phyloP scores from a whole-genome alignment of 139 green algal species.

The Edaphochlamys debaryana region DNA sequence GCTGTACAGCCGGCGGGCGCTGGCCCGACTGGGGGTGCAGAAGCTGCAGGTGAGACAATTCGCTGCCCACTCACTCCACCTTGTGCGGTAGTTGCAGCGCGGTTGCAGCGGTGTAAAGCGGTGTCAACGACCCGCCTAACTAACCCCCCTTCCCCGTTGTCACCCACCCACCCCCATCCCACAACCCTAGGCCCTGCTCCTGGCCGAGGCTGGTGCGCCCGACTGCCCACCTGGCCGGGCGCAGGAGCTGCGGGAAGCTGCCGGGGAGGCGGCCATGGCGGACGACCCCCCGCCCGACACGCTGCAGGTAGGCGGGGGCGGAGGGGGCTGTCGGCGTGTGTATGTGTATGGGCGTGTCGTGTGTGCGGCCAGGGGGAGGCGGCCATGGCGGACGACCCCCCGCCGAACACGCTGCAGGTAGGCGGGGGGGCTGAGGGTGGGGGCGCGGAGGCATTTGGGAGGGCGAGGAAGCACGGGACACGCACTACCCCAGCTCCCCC shows the following conservation, averaged over 20 bases:
- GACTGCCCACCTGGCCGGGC: background rate
- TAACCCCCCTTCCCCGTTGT: too few species aligned
- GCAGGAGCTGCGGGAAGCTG: background rate
- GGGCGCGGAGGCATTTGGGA: too few species aligned
- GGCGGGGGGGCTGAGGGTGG: too few species aligned
- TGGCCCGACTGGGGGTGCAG: background rate
- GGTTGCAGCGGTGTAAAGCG: too few species aligned
- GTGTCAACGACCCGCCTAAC: too few species aligned
- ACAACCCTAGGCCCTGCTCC: conserved; percentile 2
- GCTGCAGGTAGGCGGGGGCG: background rate
- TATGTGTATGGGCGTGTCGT: too few species aligned
- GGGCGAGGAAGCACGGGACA: too few species aligned
- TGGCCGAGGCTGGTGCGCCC: background rate
- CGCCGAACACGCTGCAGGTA: conserved; percentile 7
- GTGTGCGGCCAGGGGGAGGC: background rate
- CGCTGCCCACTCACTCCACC: too few species aligned
- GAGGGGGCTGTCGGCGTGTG: background rate
- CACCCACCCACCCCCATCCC: too few species aligned
- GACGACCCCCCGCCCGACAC: background rate
- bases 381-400: background rate
- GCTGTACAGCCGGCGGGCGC: conserved; percentile 11
- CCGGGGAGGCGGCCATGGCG: background rate
- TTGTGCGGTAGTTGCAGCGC: too few species aligned
- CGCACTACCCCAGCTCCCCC: too few species aligned
- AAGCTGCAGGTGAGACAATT: background rate